Percentiles rank a stretch among this genome's conserved stretches.
phyloP scores from a whole-genome alignment of 1,284 basidiomycete genomes.

The Cystobasidium slooffiae region DNA sequence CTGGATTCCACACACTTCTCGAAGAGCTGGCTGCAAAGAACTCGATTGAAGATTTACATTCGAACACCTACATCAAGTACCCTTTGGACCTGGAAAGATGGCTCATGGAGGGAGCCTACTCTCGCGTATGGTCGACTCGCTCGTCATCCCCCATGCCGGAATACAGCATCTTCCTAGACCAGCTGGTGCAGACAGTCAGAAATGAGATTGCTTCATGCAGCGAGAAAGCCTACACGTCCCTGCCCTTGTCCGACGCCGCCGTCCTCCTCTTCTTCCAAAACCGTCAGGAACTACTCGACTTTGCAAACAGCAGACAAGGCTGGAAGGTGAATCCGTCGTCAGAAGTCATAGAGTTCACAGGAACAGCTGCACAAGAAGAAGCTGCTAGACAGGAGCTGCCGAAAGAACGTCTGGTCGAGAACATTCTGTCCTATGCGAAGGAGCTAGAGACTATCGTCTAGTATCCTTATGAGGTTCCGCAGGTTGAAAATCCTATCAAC shows the following conservation, averaged over 20 bases:
- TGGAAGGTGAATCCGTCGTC: conserved; percentile 58
- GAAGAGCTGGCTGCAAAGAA: conserved; percentile 71
- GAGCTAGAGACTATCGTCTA: conserved; percentile 88
- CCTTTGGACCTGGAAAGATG: conserved; percentile 72
- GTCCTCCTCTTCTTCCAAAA: conserved; percentile 85
- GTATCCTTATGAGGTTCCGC: conserved; percentile 41
- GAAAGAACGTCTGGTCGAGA: conserved; percentile 75
- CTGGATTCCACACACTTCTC: conserved; percentile 98
- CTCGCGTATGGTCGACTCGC: conserved; percentile 94
- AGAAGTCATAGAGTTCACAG: conserved; percentile 57
- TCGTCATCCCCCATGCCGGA: conserved; percentile 67
- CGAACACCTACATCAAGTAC: conserved; percentile 49
- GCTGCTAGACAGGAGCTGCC: conserved; percentile 79
- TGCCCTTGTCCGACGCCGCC: conserved; percentile 84
- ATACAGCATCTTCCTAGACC: conserved; percentile 87
- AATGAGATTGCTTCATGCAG: conserved; percentile 94
- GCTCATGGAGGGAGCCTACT: conserved; percentile 99
- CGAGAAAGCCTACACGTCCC: conserved; percentile 82
- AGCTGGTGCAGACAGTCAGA: conserved; percentile 88
- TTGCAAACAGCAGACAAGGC: conserved; percentile 67
- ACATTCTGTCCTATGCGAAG: conserved; percentile 75
- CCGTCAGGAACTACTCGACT: conserved; percentile 73
- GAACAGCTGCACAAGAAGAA: conserved; percentile 68
- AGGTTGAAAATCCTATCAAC: not conserved
- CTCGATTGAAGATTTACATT: conserved; percentile 23